Evolutionary conservation across 345 rosid species (phyloP), one percentile per base, ranked within the genome.

Genomic region (Salix suchowensis): DNA sequence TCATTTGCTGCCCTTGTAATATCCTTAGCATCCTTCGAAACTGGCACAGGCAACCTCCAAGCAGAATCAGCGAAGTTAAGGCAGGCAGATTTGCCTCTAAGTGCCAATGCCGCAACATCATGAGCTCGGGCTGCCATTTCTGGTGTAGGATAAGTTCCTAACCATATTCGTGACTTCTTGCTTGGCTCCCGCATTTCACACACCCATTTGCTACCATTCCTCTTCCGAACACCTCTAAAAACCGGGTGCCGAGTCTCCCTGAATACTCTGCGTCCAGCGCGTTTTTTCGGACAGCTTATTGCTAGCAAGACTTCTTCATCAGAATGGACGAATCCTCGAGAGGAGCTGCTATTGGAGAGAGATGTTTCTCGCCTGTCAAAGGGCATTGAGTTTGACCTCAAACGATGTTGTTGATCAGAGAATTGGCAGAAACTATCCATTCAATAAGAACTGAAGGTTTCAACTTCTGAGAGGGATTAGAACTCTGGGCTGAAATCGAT

Each of bases 101-200:
- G 77, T 0, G 92, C 87, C 60, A 92, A 72, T 7, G 88, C 97
- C 0, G 97, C 97, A 0, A 92, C 94, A 76, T 92, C 97, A 58
- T 92, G 97, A 0, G 97, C 97, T 64, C 91, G 80, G 0, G 94
- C 97, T 0, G 97, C 97, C 97, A 90, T 90, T 62, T 92, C 94
- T 0, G 97, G 86, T 0, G 90, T 88, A 1, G 94, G 91, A 65
- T 90, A 92, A 3, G 97, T 92, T 0, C 97, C 97, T 1, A 92
- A 89, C 97, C 97, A 92, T 23, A 92, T 86, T 3, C 97, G 88
- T 0, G 90, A 75, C 65, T 88, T 85, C 64, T 85, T 83, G 36
- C 55, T 87, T 0, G 94, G 97, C 30, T 88, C 90, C 1, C 97
- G 83, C 40, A 92, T 40, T 54, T 92, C 97, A 30, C 94, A 89